phyloP scores from a whole-genome alignment of 1,284 basidiomycete species.

The Malassezia sympodialis region DNA sequence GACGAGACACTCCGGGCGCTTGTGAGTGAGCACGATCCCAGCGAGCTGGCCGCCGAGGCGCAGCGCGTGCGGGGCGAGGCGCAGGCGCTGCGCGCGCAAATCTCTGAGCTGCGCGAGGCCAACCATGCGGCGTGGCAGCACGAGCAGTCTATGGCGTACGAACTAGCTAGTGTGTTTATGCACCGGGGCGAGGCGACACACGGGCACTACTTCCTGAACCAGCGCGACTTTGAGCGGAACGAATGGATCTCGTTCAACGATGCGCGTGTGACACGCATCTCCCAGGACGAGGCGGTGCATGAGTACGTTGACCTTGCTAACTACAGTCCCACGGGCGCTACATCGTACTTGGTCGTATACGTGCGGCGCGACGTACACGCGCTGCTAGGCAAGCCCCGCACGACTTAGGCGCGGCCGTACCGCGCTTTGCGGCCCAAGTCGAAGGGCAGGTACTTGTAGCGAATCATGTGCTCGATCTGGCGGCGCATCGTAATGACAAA shows the following conservation, averaged over 20 bases:
- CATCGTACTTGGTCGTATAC: slow-evolving; percentile 44
- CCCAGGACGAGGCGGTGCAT: slow-evolving; percentile 26
- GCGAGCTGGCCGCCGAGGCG: slow-evolving; percentile 2
- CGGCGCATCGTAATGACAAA: slow-evolving; percentile 49
- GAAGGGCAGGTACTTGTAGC: slow-evolving; percentile 79
- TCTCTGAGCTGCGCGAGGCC: slow-evolving; percentile 60
- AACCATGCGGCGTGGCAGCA: slow-evolving; percentile 70
- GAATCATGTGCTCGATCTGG: slow-evolving; percentile 74
- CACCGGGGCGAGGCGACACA: slow-evolving; percentile 57
- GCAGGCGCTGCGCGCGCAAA: slow-evolving; percentile 54
- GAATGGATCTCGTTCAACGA: slow-evolving; percentile 46
- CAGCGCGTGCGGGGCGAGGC: slow-evolving; percentile 21
- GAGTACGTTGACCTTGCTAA: slow-evolving; percentile 20
- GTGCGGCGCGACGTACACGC: slow-evolving; percentile 24
- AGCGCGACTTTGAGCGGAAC: slow-evolving; percentile 17
- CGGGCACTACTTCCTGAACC: slow-evolving; percentile 45
- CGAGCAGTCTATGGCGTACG: slow-evolving; percentile 64
- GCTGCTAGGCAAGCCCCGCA: slow-evolving; percentile 17
- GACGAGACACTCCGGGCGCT: neutral
- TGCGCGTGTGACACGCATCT: slow-evolving; percentile 20
- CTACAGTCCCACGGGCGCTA: slow-evolving; percentile 31
- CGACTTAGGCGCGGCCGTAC: slow-evolving; percentile 26
- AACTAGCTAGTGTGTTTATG: slow-evolving; percentile 88
- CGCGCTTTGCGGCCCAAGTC: slow-evolving; percentile 70
- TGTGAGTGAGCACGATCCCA: neutral